phyloP scores from a whole-genome alignment of 2,329 filamentous ascomycete species.

The Sclerotinia trifoliorum region DNA sequence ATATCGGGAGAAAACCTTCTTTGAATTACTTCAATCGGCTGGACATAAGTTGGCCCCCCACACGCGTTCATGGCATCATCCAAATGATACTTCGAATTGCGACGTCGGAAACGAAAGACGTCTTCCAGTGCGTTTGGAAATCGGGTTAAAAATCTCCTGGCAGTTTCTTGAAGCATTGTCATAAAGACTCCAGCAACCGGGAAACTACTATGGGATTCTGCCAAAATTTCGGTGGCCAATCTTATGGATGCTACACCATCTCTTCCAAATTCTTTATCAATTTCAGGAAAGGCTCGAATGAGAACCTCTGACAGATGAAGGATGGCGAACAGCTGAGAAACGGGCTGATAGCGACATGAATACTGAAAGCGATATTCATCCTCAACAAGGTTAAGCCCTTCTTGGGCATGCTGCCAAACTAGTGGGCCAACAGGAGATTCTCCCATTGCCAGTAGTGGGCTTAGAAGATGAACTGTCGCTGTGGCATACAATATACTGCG shows the following conservation, averaged over 20 bases:
- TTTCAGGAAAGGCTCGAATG: conserved; percentile 37
- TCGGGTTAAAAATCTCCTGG: conserved; percentile 32
- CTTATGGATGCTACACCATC: conserved; percentile 36
- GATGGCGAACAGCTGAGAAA: conserved; percentile 40
- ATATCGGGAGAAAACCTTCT: conserved; percentile 36
- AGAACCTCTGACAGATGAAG: conserved; percentile 39
- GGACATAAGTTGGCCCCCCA: conserved; percentile 37
- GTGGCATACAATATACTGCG: conserved; percentile 38
- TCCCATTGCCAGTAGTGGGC: conserved; percentile 37
- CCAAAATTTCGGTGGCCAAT: conserved; percentile 36
- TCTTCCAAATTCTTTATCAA: conserved; percentile 28
- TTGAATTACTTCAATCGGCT: conserved; percentile 37
- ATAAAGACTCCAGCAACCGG: conserved; percentile 39
- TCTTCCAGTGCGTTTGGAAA: conserved; percentile 31
- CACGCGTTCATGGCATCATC: conserved; percentile 41
- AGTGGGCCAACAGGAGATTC: conserved; percentile 32
- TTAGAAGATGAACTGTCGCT: conserved; percentile 38
- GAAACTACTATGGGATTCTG: conserved; percentile 36
- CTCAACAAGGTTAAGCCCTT: conserved; percentile 38
- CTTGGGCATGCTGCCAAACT: conserved; percentile 38
- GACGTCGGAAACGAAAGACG: conserved; percentile 11
- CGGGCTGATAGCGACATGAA: conserved; percentile 39
- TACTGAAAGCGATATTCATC: conserved; percentile 36
- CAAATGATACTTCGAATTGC: conserved; percentile 27
- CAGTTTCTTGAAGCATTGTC: conserved; percentile 37